Conservation (phyloP, 805 yeast genomes). For the Zygosaccharomyces bailii region DNA sequence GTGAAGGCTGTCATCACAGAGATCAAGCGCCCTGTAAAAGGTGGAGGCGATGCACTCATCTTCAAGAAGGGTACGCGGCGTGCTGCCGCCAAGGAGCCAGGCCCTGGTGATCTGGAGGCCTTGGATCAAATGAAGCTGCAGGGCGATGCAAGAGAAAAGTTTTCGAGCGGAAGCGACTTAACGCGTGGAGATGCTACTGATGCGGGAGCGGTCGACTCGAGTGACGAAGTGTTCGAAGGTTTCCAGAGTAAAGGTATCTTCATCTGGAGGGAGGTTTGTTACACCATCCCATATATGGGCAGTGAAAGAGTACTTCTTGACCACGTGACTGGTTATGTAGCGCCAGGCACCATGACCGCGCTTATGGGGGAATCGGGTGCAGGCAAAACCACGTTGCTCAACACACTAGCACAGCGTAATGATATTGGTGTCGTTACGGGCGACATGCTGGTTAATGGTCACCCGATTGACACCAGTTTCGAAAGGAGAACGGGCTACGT, state of each 20-base stretch:
- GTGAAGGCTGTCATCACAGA: slow-evolving; percentile 26
- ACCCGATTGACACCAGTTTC: slow-evolving; percentile 47
- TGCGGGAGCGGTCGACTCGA: slow-evolving; percentile 9
- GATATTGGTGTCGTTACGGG: slow-evolving; percentile 54
- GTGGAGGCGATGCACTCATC: slow-evolving; percentile 43
- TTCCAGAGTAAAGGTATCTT: slow-evolving; percentile 33
- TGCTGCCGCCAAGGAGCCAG: neutral
- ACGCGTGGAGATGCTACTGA: slow-evolving; percentile 9
- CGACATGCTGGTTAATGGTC: slow-evolving; percentile 53
- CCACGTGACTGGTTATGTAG: slow-evolving; percentile 43
- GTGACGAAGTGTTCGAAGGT: slow-evolving; percentile 22
- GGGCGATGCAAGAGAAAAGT: slow-evolving; percentile 18
- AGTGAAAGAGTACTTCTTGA: slow-evolving; percentile 51
- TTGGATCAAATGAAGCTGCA: slow-evolving; percentile 14
- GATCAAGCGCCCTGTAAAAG: slow-evolving; percentile 25
- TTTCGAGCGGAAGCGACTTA: slow-evolving; percentile 13
- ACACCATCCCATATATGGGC: slow-evolving; percentile 36
- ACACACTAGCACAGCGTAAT: slow-evolving; percentile 49
- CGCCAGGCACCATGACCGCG: slow-evolving; percentile 58
- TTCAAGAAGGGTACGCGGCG: slow-evolving; percentile 48
- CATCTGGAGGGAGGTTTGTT: slow-evolving; percentile 35
- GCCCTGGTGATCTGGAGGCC: slow-evolving; percentile 21
- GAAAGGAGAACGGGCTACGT: slow-evolving; percentile 55
- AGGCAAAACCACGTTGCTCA: slow-evolving; percentile 57
- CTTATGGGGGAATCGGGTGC: slow-evolving; percentile 66